Base-by-base conservation (phyloP, 2,329 filamentous ascomycete species). In the Chrysoporthe austroafricana region DNA sequence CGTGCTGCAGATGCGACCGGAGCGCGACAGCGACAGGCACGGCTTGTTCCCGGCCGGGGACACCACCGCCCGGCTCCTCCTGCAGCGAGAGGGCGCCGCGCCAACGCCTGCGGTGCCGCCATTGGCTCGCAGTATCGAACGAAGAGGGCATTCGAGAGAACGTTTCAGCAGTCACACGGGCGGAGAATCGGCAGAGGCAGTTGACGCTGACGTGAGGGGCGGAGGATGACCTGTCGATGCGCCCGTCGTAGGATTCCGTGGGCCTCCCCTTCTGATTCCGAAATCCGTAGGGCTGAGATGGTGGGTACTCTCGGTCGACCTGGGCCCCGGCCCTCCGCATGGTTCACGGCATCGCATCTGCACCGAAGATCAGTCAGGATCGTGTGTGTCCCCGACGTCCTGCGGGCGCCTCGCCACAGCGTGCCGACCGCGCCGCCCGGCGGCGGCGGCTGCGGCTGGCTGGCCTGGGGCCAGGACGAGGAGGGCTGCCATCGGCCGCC, bases 211-310 rank as follows among this genome's bases (percentile, higher is more conserved):
- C 26, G 50, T 54, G 50, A 54, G 50, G 32, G 50, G 34, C 16
- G 4, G 4, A 57, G 18, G 54, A 39, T 57, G 54, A 57, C 18
- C 18, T 57, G 32, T 39, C 34, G 54, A 9, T 39, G 18, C 32
- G 32, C 32, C 36, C 36, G 36, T 39, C 34, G 34, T 57, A n/a
- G 54, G 54, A 57, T 39, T 32, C 44, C 18, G 4, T 4, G 44
- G 36, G 9, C 9, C 9, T 39, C 18, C 18, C 44, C 44, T 36
- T 11, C 32, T 57, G 54, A 3, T 39, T 8, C 32, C 54, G 54
- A 18, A 57, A 57, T 39, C 34, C 54, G 18, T 57, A 57, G 54
- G 54, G 54, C 54, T 57, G 54, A 57, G 34, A 57, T 57, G 54
- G 54, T 57, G 54, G 54, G 54, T 57, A 57, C 34, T 18, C 9